Conservation (phyloP, 352 stramenopile genomes). For the Pythium chondricola region DNA sequence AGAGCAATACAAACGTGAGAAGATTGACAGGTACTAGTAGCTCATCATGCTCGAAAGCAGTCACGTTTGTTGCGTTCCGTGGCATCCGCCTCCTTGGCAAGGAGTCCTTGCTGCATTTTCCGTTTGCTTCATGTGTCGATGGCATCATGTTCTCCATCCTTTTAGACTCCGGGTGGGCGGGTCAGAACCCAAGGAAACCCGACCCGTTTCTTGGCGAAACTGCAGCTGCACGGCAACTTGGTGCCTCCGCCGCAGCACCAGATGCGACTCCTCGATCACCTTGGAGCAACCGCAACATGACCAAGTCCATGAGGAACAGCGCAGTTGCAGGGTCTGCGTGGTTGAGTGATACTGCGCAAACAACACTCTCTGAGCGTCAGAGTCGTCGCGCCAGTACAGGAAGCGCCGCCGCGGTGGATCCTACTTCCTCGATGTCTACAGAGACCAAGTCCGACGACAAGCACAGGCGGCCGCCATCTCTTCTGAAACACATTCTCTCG, state of each 20-base stretch:
- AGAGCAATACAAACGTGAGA: conserved; percentile 8
- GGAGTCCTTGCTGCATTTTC: too few species aligned
- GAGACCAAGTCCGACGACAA: neutral
- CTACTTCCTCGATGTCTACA: neutral
- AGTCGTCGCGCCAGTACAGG: neutral
- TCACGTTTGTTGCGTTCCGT: conserved; percentile 4
- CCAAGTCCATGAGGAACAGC: conserved; percentile 3
- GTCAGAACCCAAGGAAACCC: too few species aligned
- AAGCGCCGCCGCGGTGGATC: neutral
- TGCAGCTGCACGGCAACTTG: too few species aligned
- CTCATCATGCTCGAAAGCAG: too few species aligned
- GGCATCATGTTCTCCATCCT: too few species aligned
- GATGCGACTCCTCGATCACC: too few species aligned
- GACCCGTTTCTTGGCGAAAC: too few species aligned
- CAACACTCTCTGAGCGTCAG: neutral
- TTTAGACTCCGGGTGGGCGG: too few species aligned
- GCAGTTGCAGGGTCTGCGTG: neutral
- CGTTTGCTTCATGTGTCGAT: too few species aligned
- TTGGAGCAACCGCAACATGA: too few species aligned
- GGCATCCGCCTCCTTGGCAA: conserved; percentile 84
- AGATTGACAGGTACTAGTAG: too few species aligned
- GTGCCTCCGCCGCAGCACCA: too few species aligned
- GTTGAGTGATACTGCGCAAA: neutral
- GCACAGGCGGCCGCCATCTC: neutral
- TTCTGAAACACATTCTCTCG: conserved; percentile 9